Evolutionary conservation across 495 filamentous ascomycete genomes (phyloP).

Genomic region (Penicillium soppii): DNA sequence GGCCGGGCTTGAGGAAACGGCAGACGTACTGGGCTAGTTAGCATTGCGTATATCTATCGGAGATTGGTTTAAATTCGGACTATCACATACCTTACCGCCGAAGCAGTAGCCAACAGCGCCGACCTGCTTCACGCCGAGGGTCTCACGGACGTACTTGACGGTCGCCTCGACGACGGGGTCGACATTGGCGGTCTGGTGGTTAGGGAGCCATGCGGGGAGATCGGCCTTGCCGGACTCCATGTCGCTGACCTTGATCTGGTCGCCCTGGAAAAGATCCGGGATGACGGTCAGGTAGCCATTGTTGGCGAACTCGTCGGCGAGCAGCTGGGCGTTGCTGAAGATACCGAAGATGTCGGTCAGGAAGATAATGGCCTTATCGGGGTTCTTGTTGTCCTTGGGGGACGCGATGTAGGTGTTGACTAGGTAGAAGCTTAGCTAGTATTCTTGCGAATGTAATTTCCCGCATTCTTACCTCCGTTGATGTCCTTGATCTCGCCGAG

Average conservation of each 20-base stretch:
- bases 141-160: constrained; percentile 58
- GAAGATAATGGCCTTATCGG: constrained; percentile 44
- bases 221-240: constrained; percentile 59
- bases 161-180: constrained; percentile 63
- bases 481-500: constrained; percentile 42
- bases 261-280: constrained; percentile 76
- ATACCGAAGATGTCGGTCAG: constrained; percentile 70
- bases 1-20: constrained; percentile 45
- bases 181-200: constrained; percentile 57
- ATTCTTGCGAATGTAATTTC: background rate
- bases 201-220: constrained; percentile 56
- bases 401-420: constrained; percentile 43
- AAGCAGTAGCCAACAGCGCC: constrained; percentile 58
- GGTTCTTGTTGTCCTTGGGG: constrained; percentile 41
- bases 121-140: constrained; percentile 62
- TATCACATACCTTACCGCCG: constrained; percentile 39
- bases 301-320: constrained; percentile 80
- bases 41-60: background rate
- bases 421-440: constrained; percentile 5
- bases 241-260: constrained; percentile 53
- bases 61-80: background rate
- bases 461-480: constrained; percentile 31
- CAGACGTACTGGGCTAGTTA: constrained; percentile 34
- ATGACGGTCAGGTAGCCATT: constrained; percentile 78
- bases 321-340: constrained; percentile 74